A percentile compares a stretch with the other conserved stretches of the same genome.
These are phyloP conservation scores for Aspergillus udagawae DNA, from an alignment of 2,329 filamentous ascomycete genomes.

Conservation along the genomic window DNA sequence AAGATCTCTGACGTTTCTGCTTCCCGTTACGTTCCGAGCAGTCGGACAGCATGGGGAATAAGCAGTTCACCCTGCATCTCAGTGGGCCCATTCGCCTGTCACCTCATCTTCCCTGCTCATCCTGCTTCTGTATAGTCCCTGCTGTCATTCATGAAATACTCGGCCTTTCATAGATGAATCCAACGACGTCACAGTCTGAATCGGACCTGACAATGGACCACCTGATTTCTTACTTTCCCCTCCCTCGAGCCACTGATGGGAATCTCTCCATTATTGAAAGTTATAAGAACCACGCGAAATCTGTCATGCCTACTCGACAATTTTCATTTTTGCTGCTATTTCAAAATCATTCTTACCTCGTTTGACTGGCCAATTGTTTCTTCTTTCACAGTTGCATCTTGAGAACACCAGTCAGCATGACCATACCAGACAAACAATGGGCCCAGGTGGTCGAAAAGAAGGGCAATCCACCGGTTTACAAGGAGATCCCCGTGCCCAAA, in stretches of 20 bases:
- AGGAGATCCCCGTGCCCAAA: slow-evolving; percentile 68
- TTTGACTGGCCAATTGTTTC: not conserved
- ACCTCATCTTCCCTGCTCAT: not conserved
- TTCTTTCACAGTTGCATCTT: not conserved
- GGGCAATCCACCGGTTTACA: slow-evolving; percentile 59
- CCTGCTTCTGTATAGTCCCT: not conserved
- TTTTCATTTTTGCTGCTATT: not conserved
- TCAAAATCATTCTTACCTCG: not conserved
- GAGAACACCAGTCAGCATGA: slow-evolving; percentile 16
- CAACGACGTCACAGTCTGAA: not conserved
- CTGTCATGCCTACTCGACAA: not conserved
- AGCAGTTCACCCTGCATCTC: not conserved
- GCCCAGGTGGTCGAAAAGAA: slow-evolving; percentile 84
- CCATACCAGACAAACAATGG: slow-evolving; percentile 80
- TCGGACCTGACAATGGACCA: not conserved
- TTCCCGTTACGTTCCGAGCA: too few relatives aligned
- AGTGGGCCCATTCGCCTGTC: not conserved
- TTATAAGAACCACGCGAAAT: not conserved
- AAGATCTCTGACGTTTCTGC: not conserved
- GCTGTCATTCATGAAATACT: not conserved
- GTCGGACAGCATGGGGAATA: not conserved
- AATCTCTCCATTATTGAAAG: not conserved
- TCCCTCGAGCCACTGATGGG: not conserved
- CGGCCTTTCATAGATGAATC: too few relatives aligned
- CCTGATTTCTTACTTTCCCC: not conserved